phyloP scores from a whole-genome alignment of 495 filamentous ascomycete genomes.

The Lophiotrema nucula region DNA sequence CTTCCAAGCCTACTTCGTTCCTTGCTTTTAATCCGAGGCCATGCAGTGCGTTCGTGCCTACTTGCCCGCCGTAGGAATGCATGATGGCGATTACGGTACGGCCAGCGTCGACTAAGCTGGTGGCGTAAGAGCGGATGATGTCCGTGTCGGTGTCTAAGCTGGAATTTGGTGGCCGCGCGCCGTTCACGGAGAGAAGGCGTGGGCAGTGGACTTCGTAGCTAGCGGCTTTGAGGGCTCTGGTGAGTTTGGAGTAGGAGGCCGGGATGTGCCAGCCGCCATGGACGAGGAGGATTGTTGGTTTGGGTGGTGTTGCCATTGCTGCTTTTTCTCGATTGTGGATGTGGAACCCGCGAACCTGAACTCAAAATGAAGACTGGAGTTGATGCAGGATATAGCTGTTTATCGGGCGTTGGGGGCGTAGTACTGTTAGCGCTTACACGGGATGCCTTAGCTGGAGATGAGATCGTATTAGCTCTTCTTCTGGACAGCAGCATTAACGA shows the following conservation, averaged over 20 bases:
- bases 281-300: constrained; percentile 30
- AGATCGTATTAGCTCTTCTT: too few relatives aligned
- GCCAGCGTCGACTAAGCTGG: constrained; percentile 34
- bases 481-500: too few relatives aligned
- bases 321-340: too few relatives aligned
- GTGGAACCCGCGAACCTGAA: too few relatives aligned
- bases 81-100: constrained; percentile 36
- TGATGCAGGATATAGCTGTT: too few relatives aligned
- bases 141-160: constrained; percentile 29
- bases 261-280: constrained; percentile 41
- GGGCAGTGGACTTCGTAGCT: constrained; percentile 41
- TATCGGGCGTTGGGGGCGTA: too few relatives aligned
- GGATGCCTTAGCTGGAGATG: too few relatives aligned
- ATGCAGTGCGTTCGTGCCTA: constrained; percentile 39
- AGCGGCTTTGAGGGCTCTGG: constrained; percentile 27
- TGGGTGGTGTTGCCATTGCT: background rate
- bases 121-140: constrained; percentile 31
- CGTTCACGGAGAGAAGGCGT: constrained; percentile 34
- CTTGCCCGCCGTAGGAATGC: constrained; percentile 43
- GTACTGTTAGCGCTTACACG: too few relatives aligned
- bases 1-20: background rate
- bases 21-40: constrained; percentile 28
- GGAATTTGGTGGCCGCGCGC: constrained; percentile 33
- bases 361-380: too few relatives aligned
- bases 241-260: constrained; percentile 37